Base-by-base conservation (phyloP, 768 basidiomycete genomes). In the Albatrellus ellisii region DNA sequence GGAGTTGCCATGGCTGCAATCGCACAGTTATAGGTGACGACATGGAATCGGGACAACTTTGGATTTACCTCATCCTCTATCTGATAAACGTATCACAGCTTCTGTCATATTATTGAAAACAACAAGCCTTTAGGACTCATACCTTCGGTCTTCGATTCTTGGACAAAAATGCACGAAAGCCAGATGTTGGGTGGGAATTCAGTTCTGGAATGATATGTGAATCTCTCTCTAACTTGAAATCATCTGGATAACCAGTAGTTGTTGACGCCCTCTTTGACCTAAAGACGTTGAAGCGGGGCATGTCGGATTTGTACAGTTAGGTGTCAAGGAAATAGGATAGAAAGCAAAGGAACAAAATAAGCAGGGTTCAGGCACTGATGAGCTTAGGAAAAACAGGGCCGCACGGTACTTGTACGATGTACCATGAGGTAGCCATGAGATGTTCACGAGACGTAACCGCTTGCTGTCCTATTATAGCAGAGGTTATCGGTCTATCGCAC, bases 1-100 rank as follows among this genome's bases (percentile, higher is more conserved):
- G 42, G 1, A 8, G 42, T 32, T 48, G 32, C 49, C 49, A 48
- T 26, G 49, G 48, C 49, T 49, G 32, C 36, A 17, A 2, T 45
- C 11, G 39, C 26, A 28, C 22, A 22, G 26, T 12, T 22, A 22
- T 20, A 15, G n/a, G 15, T 22, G 35, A 17, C 35, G 22, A 4
- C 22, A 10, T 12, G 12, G 12, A 12, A 5, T 36, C n/a, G 9
- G 28, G 9, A 29, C n/a, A 9, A n/a, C 8, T 9, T 9, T n/a
- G n/a, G 28, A n/a, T 21, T 36, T n/a, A 39, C 37, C 37, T 39
- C 37, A 9, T 39, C 37, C 25, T 39, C 21, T 4, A 12, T 17
- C 29, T 17, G 7, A 17, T 31, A 12, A 31, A 31, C 3, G 12
- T 17, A 12, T 12, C 4, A 17, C 29, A 24, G 37, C 12, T 18